Conservation (phyloP, 1,139 yeast species). For the Groenewaldozyma sp. region DNA sequence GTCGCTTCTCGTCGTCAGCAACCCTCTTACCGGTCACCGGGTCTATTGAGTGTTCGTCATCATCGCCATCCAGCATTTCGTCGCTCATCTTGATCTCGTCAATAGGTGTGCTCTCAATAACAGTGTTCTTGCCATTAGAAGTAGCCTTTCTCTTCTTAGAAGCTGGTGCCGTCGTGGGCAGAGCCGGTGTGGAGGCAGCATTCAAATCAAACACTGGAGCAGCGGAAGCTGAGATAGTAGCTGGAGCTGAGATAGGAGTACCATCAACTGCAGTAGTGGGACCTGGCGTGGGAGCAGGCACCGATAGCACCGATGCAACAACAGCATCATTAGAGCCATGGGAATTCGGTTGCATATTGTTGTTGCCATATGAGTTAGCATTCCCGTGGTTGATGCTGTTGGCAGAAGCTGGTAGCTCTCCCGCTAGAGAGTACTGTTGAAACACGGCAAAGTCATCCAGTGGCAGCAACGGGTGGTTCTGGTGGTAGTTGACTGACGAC, state of each 20-base stretch:
- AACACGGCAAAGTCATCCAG: conserved; percentile 12
- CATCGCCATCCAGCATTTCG: conserved; percentile 1
- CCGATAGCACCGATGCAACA: background rate
- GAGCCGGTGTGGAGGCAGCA: background rate
- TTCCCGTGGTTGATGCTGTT: conserved; percentile 1
- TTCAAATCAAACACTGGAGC: background rate
- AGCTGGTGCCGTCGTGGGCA: background rate
- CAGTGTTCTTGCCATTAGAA: conserved; percentile 5
- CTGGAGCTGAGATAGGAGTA: background rate
- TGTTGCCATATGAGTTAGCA: background rate
- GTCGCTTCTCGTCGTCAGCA: conserved; percentile 53
- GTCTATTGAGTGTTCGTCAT: background rate
- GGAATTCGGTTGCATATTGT: conserved; percentile 3
- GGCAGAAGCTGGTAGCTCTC: conserved; percentile 13
- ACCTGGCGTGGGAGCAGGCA: background rate
- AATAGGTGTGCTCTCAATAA: conserved; percentile 8
- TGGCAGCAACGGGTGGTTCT: background rate
- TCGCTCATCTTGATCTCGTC: conserved; percentile 4
- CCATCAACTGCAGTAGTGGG: background rate
- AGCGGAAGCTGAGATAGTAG: background rate
- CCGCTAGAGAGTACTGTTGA: conserved; percentile 19
- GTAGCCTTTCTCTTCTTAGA: conserved; percentile 5
- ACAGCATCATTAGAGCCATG: background rate
- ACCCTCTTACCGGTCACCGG: conserved; percentile 16
- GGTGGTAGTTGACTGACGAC: conserved; percentile 4